Evolutionary conservation across 805 yeast species (phyloP), one percentile per base, ranked within the genome.

Genomic region (Saccharomycopsis microspora): DNA sequence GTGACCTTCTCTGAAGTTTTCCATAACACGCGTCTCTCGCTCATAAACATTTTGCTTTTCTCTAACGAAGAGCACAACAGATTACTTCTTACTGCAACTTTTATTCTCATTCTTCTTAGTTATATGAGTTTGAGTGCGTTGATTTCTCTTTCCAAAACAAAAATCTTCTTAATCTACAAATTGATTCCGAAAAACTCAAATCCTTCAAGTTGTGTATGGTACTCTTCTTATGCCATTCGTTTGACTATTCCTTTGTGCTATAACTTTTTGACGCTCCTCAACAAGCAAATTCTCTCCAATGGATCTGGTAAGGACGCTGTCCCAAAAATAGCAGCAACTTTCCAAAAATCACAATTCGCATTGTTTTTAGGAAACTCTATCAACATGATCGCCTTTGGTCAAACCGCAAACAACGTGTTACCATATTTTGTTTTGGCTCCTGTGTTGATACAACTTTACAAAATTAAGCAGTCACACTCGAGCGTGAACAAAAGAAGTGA

Each of bases 241-340:
- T 67, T 86, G 59, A 84, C 95, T 0, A 80, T 86, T 8, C 95
- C 95, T 7, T 67, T 86, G 53, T 78, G 85, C 30, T 86, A 82
- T 64, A 86, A 86, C 63, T 86, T 83, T 59, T 62, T 85, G 48
- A 82, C 84, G 44, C 66, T 86, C 46, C 71, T 82, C 49, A 70
- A 50, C 42, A 45, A 48, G 28, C 54, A 48, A 32, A 47, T 48
- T 41, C 42, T 50, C 39, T 41, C 48, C 19, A 39, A 29, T 7
- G 30, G 19, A 8, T n/a, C 27, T 2, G 31, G 27, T 10, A 39
- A 27, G 19, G 44, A 29, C 8, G 39, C 31, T 43, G 7, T 43
- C 43, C 59, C 1, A 45, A 55, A 4, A 53, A 58, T 33, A 55
- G 5, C 9, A 32, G 31, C 41, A 9, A 28, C 32, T 48, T 37